Evolutionary conservation across 306 rosid species (phyloP).

Genomic region (Fragaria iinumae): DNA sequence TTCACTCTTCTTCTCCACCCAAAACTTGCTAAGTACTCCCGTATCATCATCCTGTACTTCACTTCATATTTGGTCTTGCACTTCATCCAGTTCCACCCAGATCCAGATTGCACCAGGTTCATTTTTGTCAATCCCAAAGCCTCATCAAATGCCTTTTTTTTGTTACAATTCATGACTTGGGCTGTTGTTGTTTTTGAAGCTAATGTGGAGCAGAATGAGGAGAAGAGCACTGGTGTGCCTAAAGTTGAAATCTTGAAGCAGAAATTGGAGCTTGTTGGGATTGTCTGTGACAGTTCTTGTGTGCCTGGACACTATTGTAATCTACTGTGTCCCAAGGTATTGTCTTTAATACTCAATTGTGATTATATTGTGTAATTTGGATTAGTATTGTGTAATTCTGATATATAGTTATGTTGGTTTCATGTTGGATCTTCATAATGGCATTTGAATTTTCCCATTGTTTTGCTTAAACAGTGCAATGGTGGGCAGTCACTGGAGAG

Average conservation of each 20-base stretch:
- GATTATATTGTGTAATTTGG: not conserved
- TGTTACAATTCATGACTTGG: not conserved
- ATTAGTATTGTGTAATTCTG: not conserved
- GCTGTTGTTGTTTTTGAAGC: constrained; percentile 32
- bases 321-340: constrained; percentile 76
- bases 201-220: constrained; percentile 33
- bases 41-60: constrained; percentile 1
- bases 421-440: not conserved
- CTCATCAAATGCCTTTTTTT: not conserved
- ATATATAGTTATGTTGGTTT: constrained; percentile 9
- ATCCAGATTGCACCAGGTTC: constrained; percentile 26
- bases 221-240: constrained; percentile 23
- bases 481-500: constrained; percentile 75
- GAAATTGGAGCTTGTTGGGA: constrained; percentile 65
- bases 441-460: constrained; percentile 1
- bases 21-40: constrained; percentile 23
- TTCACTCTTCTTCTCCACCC: constrained; percentile 33
- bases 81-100: constrained; percentile 26
- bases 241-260: constrained; percentile 53
- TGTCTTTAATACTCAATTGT: not conserved
- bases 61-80: constrained; percentile 26
- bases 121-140: not conserved
- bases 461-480: constrained; percentile 53
- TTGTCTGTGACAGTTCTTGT: constrained; percentile 47
- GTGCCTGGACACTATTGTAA: constrained; percentile 61